Percentiles rank a stretch among this genome's conserved stretches.
Conservation (phyloP, 306 rosid genomes). For the Lagenaria siceraria region DNA sequence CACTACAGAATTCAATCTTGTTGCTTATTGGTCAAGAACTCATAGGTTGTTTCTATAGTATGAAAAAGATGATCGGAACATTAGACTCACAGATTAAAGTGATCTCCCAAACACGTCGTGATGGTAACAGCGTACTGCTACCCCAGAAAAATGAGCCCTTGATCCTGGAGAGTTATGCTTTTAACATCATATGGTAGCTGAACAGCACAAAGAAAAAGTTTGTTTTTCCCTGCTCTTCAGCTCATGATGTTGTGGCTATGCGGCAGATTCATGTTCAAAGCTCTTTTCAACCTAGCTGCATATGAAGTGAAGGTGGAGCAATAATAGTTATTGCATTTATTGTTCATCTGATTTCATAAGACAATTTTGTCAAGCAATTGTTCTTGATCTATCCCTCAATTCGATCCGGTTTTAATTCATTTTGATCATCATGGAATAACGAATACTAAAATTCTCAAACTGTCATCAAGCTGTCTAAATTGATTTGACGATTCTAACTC, state of each 20-base stretch:
- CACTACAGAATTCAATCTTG: neutral
- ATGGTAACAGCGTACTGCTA: neutral
- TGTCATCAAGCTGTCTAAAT: neutral
- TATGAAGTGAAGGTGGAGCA: neutral
- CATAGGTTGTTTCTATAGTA: neutral
- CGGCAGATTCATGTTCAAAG: neutral
- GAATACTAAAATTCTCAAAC: neutral
- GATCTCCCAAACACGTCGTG: neutral
- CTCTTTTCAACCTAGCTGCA: neutral
- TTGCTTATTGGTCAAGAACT: neutral
- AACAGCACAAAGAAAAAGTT: neutral
- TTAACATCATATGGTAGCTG: neutral
- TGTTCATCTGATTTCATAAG: neutral
- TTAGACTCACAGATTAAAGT: neutral
- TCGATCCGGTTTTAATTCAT: neutral
- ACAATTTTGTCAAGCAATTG: neutral
- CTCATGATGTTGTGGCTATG: neutral
- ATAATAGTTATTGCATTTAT: neutral
- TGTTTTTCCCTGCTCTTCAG: neutral
- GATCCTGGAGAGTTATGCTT: neutral
- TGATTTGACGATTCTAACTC: neutral
- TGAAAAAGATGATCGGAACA: neutral
- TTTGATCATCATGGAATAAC: neutral
- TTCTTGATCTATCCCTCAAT: neutral
- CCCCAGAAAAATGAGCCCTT: neutral